Evolutionary conservation across 1,139 yeast species (phyloP), one percentile per base, ranked within the genome.

Genomic region (Dujonia santamariae): DNA sequence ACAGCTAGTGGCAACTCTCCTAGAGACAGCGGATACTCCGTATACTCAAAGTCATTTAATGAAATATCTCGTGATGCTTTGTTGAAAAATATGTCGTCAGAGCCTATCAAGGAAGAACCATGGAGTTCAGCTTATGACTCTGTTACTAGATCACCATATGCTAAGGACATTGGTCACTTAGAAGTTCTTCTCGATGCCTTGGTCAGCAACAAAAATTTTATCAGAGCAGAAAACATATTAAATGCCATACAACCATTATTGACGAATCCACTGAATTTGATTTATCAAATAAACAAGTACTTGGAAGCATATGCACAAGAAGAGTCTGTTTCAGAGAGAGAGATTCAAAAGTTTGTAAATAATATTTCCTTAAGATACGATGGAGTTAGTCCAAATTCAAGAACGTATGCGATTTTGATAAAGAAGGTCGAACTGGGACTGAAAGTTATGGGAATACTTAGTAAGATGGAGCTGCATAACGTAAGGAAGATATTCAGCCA

Each of bases 121-220:
- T 66, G 72, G 71, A 52, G 67, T 9, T 65, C 72, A 5, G 60
- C 55, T 26, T 65, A 65, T 43, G 74, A 68, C 37, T 61, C 72
- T 2, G 74, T 66, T 3, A 51, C 65, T 20, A 50, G 72, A 28
- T 63, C 73, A 26, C 70, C 75, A 0, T 71, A 68, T 46, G 72
- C 79, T 3, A 72, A 73, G 47, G 84, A 80, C 40, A 74, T 78
- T 22, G 64, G 73, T 35, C 86, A 84, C 49, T 63, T 85, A 13
- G 86, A 87, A 77, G 75, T 92, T 1, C 59, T 88, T 23, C 64
- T 87, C 26, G 96, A 87, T 49, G 95, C 95, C 0, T 82, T 94
- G 45, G 54, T 90, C 26, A 74, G 78, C 30, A 72, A 85, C 22
- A 74, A 73, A 36, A 85, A 85, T 51, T 76, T 75, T 46, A 75